A percentile compares a stretch with the other conserved stretches of the same genome.
phyloP scores from a whole-genome alignment of 805 yeast genomes.

The Tetrapisispora taiwanensis region DNA sequence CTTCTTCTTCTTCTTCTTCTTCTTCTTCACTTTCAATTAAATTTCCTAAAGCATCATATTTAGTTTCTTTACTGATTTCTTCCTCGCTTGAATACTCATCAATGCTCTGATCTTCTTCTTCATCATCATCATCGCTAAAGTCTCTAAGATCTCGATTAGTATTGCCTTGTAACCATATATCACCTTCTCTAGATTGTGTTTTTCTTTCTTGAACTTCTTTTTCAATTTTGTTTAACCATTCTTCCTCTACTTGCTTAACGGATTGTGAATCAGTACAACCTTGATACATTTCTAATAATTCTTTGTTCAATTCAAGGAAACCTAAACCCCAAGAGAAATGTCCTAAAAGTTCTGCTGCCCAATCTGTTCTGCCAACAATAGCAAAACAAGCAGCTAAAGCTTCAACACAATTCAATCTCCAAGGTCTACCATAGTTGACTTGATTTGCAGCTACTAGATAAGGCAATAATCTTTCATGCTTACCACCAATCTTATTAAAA shows the following conservation, averaged over 20 bases:
- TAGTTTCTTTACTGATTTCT: conserved; percentile 13
- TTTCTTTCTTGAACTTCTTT: conserved; percentile 55
- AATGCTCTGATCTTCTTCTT: conserved; percentile 10
- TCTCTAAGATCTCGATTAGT: conserved; percentile 40
- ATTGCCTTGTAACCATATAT: conserved; percentile 72
- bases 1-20: background rate
- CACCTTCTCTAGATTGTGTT: conserved; percentile 41
- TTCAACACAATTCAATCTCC: conserved; percentile 93
- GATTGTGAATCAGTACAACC: conserved; percentile 74
- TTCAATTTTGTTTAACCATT: conserved; percentile 62
- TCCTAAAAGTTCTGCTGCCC: conserved; percentile 69
- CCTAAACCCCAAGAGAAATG: conserved; percentile 93
- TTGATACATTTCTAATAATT: conserved; percentile 62
- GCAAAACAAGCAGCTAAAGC: conserved; percentile 96
- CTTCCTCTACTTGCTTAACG: conserved; percentile 59
- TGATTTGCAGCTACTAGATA: conserved; percentile 94
- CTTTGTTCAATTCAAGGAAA: conserved; percentile 73
- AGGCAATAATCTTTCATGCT: conserved; percentile 76
- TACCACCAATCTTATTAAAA: conserved; percentile 84
- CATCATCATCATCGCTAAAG: conserved; percentile 12
- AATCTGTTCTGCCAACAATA: conserved; percentile 79
- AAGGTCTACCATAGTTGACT: conserved; percentile 92
- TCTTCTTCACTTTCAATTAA: conserved; percentile 11
- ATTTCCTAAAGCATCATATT: conserved; percentile 17
- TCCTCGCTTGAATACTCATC: conserved; percentile 10